phyloP scores from a whole-genome alignment of 163 green algal species.

The Scenedesmus sp. region DNA sequence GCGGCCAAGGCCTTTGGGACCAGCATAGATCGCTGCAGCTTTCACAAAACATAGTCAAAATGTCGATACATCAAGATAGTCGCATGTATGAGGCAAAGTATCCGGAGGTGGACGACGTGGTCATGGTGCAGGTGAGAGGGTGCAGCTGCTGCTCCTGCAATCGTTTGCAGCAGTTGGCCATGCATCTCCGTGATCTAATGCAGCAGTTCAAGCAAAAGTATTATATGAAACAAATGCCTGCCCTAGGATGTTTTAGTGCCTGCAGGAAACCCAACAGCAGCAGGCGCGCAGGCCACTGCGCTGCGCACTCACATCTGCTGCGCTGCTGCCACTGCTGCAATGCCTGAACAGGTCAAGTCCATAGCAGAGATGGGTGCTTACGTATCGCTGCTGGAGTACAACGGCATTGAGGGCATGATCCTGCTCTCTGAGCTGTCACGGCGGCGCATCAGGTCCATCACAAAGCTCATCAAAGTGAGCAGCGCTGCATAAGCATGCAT shows the following conservation, averaged over 20 bases:
- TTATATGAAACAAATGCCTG: neutral
- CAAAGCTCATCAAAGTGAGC: constrained; percentile 98
- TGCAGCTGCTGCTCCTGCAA: constrained; percentile 2
- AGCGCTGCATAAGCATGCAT: neutral
- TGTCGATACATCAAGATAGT: constrained; percentile 72
- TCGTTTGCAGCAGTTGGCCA: neutral
- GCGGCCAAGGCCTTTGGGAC: neutral
- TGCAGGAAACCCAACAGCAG: neutral
- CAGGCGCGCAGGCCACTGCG: neutral
- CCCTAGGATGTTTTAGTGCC: neutral
- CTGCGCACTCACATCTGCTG: neutral
- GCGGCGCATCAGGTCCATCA: constrained; percentile 97
- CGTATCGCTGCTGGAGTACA: constrained; percentile 98
- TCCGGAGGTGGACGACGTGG: constrained; percentile 98
- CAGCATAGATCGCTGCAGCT: neutral
- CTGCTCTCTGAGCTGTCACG: constrained; percentile 98
- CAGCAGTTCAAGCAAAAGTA: neutral
- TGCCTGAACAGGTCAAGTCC: constrained; percentile 88
- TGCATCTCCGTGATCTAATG: neutral
- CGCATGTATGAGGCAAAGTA: constrained; percentile 95
- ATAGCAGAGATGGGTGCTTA: constrained; percentile 99
- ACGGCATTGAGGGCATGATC: constrained; percentile 99
- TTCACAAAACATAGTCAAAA: constrained; percentile 11
- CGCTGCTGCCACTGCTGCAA: constrained; percentile 17
- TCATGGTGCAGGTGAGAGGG: constrained; percentile 93